Base-by-base conservation (phyloP, 1,139 yeast genomes). In the Sugiyamaella castrensis region DNA sequence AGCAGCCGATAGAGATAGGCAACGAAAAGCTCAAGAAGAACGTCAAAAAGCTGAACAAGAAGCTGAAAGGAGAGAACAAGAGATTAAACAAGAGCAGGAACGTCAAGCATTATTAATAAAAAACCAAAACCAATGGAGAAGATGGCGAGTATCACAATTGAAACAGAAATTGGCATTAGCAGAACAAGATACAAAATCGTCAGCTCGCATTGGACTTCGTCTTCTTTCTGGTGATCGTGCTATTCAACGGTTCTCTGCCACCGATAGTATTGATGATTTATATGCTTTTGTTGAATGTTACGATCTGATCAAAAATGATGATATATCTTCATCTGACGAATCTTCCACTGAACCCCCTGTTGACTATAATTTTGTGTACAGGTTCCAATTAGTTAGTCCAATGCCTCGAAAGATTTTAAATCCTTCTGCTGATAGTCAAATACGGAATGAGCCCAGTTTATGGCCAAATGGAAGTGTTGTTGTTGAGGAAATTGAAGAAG, bases 381-480 rank as follows among this genome's bases (percentile, higher is more conserved):
- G 59, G 1, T 79, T 82, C 65, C 69, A 69, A 52, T 65, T 81
- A 51, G 68, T 71, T 47, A 73, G 81, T n/a, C 79, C 83, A 1
- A 75, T 78, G 66, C 87, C 87, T 6, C 73, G 85, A 42, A 66
- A 63, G 33, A 72, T 73, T 37, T 56, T 82, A n/a, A 64, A 60
- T 1, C 63, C 64, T 8, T 60, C 64, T 8, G 45, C 57, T 2
- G 59, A 59, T 0, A 49, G 53, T 26, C 33, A 47, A 5, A 71
- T 83, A 12, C 58, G 62, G 16, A 76, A 79, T 32, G 76, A 72
- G 46, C 62, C 66, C 11, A 63, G 70, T 6, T 67, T 83, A 4
- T 81, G 72, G 70, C 88, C 88, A 4, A 79, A 74, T 48, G 89
- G 87, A 2, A 80, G 76, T 54, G 61, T 82, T 42, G 66, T 81